Evolutionary conservation across 2,329 filamentous ascomycete species (phyloP).

Genomic region (Ophiostoma australiae): DNA sequence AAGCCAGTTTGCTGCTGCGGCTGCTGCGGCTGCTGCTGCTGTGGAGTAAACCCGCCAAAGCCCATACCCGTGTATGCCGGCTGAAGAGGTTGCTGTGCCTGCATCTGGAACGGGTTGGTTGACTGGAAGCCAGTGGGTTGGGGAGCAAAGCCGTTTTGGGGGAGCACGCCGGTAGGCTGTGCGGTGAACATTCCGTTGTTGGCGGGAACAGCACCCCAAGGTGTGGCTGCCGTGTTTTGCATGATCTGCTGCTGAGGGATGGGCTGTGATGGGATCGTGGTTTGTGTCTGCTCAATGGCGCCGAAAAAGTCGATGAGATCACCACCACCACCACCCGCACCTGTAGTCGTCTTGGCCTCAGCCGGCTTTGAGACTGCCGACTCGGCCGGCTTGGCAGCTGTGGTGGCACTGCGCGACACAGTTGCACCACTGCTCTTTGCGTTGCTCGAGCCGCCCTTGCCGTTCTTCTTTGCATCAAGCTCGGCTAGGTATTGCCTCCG

Average conservation of each 20-base stretch:
- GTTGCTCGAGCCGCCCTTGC: conserved; percentile 42
- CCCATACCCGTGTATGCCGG: conserved; percentile 63
- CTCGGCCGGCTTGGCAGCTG: conserved; percentile 31
- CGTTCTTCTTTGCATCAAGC: conserved; percentile 62
- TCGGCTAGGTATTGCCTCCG: conserved; percentile 86
- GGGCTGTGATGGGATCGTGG: conserved; percentile 54
- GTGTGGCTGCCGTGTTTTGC: conserved; percentile 34
- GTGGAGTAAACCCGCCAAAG: conserved; percentile 76
- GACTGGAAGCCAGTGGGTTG: conserved; percentile 41
- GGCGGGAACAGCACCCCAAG: conserved; percentile 36
- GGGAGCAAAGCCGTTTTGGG: conserved; percentile 36
- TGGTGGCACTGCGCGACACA: conserved; percentile 32
- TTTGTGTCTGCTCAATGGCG: conserved; percentile 85
- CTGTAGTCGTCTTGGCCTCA: conserved; percentile 32
- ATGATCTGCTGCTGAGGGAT: conserved; percentile 35
- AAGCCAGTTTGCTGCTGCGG: conserved; percentile 40
- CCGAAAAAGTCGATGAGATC: conserved; percentile 94
- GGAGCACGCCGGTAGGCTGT: conserved; percentile 37
- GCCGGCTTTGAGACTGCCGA: conserved; percentile 40
- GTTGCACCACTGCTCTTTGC: conserved; percentile 36
- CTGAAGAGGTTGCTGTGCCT: conserved; percentile 37
- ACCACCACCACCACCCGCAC: conserved; percentile 41
- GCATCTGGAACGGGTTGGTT: conserved; percentile 41
- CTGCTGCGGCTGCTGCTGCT: conserved; percentile 38
- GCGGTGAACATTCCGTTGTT: conserved; percentile 32